Percentiles rank a stretch among this genome's conserved stretches.
These are phyloP conservation scores for Fusarium chuoi DNA, from an alignment of 2,329 filamentous ascomycete species.

Conservation along the genomic window DNA sequence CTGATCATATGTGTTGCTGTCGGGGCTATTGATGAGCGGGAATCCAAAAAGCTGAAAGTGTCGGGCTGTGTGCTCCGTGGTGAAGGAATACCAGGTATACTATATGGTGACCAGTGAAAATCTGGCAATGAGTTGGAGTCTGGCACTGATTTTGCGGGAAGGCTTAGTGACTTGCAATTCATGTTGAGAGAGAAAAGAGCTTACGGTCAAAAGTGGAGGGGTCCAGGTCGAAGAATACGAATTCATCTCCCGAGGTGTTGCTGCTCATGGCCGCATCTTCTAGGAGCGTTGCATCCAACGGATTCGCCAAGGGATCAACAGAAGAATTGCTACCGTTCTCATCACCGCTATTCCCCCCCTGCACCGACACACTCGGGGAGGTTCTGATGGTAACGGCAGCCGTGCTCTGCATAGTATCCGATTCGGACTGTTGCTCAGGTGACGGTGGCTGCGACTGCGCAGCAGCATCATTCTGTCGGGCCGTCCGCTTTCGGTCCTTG, in stretches of 20 bases:
- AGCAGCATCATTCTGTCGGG: not conserved
- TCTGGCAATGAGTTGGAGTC: not conserved
- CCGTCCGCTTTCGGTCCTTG: not conserved
- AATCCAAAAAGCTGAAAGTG: too few relatives aligned
- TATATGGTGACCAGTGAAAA: not conserved
- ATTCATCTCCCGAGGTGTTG: not conserved
- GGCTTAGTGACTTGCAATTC: not conserved
- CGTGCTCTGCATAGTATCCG: not conserved
- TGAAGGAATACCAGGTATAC: not conserved
- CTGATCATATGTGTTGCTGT: not conserved
- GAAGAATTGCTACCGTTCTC: not conserved
- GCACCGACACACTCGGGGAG: not conserved
- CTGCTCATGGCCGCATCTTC: not conserved
- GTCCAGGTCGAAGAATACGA: not conserved
- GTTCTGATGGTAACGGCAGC: rapidly evolving
- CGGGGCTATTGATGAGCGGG: not conserved
- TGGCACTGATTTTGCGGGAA: not conserved
- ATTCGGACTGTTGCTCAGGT: not conserved
- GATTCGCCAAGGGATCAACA: not conserved
- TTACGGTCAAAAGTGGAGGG: not conserved
- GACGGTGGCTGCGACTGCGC: not conserved
- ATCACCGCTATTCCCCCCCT: rapidly evolving
- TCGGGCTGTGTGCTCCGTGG: not conserved
- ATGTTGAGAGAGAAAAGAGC: too few relatives aligned
- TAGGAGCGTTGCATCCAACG: not conserved